Base-by-base conservation (phyloP, 1,139 yeast genomes). In the Pichia sp. region DNA sequence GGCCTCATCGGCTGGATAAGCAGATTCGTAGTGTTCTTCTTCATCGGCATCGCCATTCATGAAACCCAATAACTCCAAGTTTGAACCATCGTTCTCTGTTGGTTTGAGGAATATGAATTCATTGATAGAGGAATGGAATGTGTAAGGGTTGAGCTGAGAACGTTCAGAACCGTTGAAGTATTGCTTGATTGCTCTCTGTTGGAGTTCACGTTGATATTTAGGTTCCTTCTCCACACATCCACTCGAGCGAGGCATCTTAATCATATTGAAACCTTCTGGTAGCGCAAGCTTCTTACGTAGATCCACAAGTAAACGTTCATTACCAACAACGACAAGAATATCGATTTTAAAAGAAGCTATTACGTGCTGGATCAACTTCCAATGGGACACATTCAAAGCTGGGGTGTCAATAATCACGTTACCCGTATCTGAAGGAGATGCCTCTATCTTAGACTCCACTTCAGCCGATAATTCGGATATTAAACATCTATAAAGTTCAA, bases 371-470 rank as follows among this genome's bases (percentile, higher is more conserved):
- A 85, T 72, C 14, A 77, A 50, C 12, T 59, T 60, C 33, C 56
- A 58, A 32, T 66, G 64, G 20, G 73, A 67, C 43, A 72, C 74
- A 27, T 69, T 64, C 14, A 78, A 56, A 0, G 83, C 64, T 1
- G 97, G 95, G 0, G 96, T 80, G 56, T 93, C 97, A 9, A 93
- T 72, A 11, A 93, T 66, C 13, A 77, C 48, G 0, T 97, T 97
- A 5, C 80, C 65, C 33, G 39, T 28, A 29, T 40, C 39, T 11
- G 27, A 21, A 22, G 34, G 10, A 6, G 44, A 30, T 14, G 26
- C 27, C n/a, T 22, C 27, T 12, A 37, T 30, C 33, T 40, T 40
- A 15, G 35, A 22, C 17, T 33, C 34, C 22, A 38, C 37, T 22
- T 36, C 42, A 27, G 17, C 18, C 10, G 44, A 33, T 16, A 40